Evolutionary conservation across 78 protist species (phyloP).

Genomic region (Dictyostelium brefeldianum): DNA sequence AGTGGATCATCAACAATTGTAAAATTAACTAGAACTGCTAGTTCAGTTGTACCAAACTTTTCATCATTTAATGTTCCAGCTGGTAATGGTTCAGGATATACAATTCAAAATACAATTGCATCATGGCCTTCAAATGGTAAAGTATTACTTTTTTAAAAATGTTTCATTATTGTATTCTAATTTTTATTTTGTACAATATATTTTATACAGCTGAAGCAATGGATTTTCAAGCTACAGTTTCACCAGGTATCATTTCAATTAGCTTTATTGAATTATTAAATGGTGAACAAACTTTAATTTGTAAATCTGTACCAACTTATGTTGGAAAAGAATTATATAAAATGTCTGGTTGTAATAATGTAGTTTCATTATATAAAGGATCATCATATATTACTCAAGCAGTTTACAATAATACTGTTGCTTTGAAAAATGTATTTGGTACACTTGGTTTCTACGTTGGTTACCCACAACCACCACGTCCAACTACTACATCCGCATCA

Average conservation of each 20-base stretch:
- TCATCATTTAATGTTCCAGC: slow-evolving; percentile 56
- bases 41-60: slow-evolving; percentile 22
- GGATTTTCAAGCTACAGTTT: slow-evolving; percentile 54
- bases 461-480: slow-evolving; percentile 24
- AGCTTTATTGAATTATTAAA: not conserved
- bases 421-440: slow-evolving; percentile 36
- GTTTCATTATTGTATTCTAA: too few species aligned
- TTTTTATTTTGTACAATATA: not conserved
- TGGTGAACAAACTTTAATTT: slow-evolving; percentile 14
- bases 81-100: slow-evolving; percentile 27
- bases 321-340: not conserved
- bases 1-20: not conserved
- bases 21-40: slow-evolving; percentile 62
- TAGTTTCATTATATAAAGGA: slow-evolving; percentile 40
- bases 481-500: not conserved
- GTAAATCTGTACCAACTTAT: slow-evolving; percentile 57
- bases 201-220: slow-evolving; percentile 49
- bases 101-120: slow-evolving; percentile 16
- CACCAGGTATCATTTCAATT: slow-evolving; percentile 49
- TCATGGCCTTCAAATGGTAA: slow-evolving; percentile 34
- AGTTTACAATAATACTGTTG: slow-evolving; percentile 34
- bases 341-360: slow-evolving; percentile 28
- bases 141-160: too few species aligned
- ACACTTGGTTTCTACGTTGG: slow-evolving; percentile 72
- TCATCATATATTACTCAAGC: slow-evolving; percentile 54